These are phyloP conservation scores for Tuber brumale DNA, from an alignment of 495 filamentous ascomycete genomes.

Conservation along the genomic window DNA sequence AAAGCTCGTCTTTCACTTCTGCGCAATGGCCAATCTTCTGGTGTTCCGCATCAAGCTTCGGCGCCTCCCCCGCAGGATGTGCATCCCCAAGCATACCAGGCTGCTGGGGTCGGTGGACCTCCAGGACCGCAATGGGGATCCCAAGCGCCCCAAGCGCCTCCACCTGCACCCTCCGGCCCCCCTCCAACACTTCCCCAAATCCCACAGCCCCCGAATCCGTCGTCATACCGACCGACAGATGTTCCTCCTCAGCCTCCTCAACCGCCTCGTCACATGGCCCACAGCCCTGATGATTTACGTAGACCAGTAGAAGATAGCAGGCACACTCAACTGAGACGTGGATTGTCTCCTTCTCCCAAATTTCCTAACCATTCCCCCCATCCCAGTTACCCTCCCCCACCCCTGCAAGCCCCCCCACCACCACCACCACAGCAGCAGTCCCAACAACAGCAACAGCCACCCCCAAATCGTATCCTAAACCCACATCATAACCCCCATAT, in stretches of 20 bases:
- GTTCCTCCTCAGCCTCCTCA: constrained; percentile 56
- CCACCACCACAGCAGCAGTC: constrained; percentile 49
- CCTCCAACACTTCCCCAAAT: constrained; percentile 61
- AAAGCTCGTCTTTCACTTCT: constrained; percentile 88
- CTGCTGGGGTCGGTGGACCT: constrained; percentile 58
- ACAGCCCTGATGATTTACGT: constrained; percentile 44
- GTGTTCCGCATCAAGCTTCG: constrained; percentile 58
- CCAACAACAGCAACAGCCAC: constrained; percentile 47
- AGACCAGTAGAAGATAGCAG: constrained; percentile 68
- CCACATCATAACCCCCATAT: constrained; percentile 50
- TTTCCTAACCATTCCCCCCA: constrained; percentile 42
- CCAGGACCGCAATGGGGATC: constrained; percentile 83
- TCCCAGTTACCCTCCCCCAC: constrained; percentile 41
- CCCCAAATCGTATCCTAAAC: constrained; percentile 60
- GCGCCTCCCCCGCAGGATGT: constrained; percentile 73
- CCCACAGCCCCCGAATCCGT: constrained; percentile 67
- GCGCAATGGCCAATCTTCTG: constrained; percentile 66
- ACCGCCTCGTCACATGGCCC: constrained; percentile 55
- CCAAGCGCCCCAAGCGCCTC: constrained; percentile 53
- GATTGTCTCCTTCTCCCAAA: constrained; percentile 58
- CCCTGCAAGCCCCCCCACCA: constrained; percentile 44
- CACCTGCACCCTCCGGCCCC: constrained; percentile 49
- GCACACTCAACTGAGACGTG: constrained; percentile 48
- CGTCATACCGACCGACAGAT: constrained; percentile 68
- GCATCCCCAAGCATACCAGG: constrained; percentile 75